These are phyloP conservation scores for Entomortierella parvispora DNA, from an alignment of 192 early-diverging fungal genomes.

Conservation along the genomic window DNA sequence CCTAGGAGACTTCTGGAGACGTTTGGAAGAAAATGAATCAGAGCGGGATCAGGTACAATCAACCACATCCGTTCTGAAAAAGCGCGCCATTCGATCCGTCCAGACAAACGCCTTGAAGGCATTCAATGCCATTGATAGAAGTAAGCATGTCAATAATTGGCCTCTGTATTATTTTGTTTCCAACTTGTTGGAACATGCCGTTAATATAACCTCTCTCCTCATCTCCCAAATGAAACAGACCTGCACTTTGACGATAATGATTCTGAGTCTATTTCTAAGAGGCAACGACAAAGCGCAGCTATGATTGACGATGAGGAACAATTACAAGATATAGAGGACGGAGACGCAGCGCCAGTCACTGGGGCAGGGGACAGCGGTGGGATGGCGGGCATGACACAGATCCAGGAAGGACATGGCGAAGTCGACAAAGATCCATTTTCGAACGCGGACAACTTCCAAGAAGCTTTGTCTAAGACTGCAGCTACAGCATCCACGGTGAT, in stretches of 20 bases:
- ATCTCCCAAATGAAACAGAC: slow-evolving; percentile 1
- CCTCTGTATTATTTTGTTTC: neutral
- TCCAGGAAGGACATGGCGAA: neutral
- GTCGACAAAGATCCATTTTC: slow-evolving; percentile 2
- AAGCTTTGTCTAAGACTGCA: neutral
- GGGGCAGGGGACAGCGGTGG: neutral
- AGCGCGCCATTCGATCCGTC: slow-evolving; percentile 7
- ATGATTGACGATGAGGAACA: neutral
- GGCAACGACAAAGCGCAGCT: neutral
- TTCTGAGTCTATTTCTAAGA: slow-evolving; percentile 4
- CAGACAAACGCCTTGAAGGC: neutral
- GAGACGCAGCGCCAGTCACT: slow-evolving; percentile 2
- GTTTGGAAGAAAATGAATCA: slow-evolving; percentile 9
- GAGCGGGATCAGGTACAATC: neutral
- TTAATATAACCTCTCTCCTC: neutral
- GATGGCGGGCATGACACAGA: neutral
- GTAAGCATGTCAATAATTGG: slow-evolving; percentile 8
- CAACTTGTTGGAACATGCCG: neutral
- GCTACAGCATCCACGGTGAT: neutral
- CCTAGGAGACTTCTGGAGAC: slow-evolving; percentile 16
- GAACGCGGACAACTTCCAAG: neutral
- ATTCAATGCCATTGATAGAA: slow-evolving; percentile 20
- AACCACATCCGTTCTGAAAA: slow-evolving; percentile 8
- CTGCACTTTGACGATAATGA: slow-evolving; percentile 3
- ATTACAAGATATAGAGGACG: neutral